Evolutionary conservation across 768 basidiomycete species (phyloP).

Genomic region (Amanita subjunquillea): DNA sequence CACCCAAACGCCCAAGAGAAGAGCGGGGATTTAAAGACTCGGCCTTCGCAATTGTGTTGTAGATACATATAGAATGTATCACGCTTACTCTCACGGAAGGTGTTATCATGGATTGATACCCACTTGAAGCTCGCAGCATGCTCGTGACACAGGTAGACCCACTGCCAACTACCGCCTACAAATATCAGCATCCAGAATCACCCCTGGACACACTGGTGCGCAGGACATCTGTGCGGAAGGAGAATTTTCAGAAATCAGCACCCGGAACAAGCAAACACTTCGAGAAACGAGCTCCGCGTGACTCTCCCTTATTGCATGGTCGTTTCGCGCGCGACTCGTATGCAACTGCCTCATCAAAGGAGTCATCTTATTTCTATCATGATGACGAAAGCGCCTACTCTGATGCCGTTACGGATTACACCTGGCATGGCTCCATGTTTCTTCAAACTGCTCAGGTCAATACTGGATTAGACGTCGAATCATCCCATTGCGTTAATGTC

Average conservation of each 20-base stretch:
- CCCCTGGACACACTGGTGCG: conserved; percentile 51
- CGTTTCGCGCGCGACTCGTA: conserved; percentile 32
- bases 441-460: conserved; percentile 2
- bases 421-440: conserved; percentile 6
- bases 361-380: conserved; percentile 21
- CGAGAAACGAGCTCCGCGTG: background rate
- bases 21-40: conserved; percentile 49
- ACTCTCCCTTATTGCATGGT: conserved; percentile 38
- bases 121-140: background rate
- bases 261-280: conserved; percentile 5
- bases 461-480: conserved; percentile 5
- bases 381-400: conserved; percentile 21
- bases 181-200: conserved; percentile 29
- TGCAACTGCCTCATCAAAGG: conserved; percentile 28
- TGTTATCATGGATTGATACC: background rate
- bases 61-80: too few species aligned
- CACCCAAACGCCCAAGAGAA: conserved; percentile 66
- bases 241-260: conserved; percentile 7
- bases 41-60: too few species aligned
- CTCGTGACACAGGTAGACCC: background rate
- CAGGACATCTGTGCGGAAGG: conserved; percentile 37
- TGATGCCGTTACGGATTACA: conserved; percentile 10
- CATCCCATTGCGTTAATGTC: conserved; percentile 6
- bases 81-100: too few species aligned
- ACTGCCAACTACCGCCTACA: conserved; percentile 13